Conservation (phyloP, 129 eudicot species). For the Mikania micrantha region DNA sequence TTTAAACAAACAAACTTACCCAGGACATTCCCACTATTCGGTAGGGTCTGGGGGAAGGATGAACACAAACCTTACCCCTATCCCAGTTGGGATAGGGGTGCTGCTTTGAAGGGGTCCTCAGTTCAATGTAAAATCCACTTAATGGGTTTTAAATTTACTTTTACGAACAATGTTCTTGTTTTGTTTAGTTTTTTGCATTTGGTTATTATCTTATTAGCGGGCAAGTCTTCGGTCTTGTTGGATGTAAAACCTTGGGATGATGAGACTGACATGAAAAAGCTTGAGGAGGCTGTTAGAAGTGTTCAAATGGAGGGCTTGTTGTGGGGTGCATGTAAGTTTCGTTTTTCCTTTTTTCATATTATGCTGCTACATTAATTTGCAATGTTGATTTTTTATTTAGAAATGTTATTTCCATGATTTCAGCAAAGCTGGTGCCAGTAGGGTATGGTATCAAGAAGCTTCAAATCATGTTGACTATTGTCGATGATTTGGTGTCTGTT, state of each 20-base stretch:
- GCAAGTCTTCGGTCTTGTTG: conserved; percentile 46
- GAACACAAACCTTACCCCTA: too few species aligned
- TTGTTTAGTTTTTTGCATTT: conserved; percentile 4
- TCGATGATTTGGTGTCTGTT: conserved; percentile 89
- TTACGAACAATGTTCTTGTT: not conserved
- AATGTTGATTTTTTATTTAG: not conserved
- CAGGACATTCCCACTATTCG: too few species aligned
- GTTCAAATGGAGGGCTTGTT: conserved; percentile 31
- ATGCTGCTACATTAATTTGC: not conserved
- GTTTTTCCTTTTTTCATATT: conserved; percentile 22
- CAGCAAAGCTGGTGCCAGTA: conserved; percentile 88
- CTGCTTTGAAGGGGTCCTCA: too few species aligned
- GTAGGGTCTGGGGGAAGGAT: too few species aligned
- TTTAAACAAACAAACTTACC: too few species aligned
- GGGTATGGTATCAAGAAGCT: conserved; percentile 98
- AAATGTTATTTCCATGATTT: not conserved
- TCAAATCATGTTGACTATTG: conserved; percentile 85
- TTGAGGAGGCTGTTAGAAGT: conserved; percentile 39
- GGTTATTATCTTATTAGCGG: conserved; percentile 39
- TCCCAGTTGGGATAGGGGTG: too few species aligned
- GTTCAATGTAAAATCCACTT: too few species aligned
- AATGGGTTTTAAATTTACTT: too few species aligned
- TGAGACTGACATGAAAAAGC: conserved; percentile 35
- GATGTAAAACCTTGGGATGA: conserved; percentile 37
- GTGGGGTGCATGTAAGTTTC: conserved; percentile 43